Base-by-base conservation (phyloP, 495 filamentous ascomycete species). In the Penicillium herquei region DNA sequence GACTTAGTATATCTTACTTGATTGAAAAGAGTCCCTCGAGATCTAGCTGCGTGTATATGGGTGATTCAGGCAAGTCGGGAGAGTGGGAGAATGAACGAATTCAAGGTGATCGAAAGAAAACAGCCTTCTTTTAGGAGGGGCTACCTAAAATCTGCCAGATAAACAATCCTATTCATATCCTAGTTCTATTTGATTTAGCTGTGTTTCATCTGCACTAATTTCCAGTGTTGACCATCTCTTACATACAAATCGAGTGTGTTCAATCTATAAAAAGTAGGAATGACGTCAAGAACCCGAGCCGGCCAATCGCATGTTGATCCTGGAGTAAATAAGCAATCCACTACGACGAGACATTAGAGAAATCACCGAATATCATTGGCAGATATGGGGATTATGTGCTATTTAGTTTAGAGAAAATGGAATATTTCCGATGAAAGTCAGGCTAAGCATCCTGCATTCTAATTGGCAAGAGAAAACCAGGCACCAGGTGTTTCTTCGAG, bases 241-340 rank as follows among this genome's bases (percentile, higher is more conserved):
- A 21, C 13, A 46, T 46, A 13, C 43, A 46, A 14, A 13, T 26
- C 21, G 14, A 39, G 6, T 34, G 11, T 16, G n/a, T 52, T 41
- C 17, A 7, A 18, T 51, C 50, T 52, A 52, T 32, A 52, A 43
- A 44, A 43, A 52, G 50, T 33, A 52, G 13, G 43, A 11, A 44
- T 52, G 50, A 52, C 50, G 50, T 52, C 50, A 44, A 43, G 14
- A 52, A 43, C 49, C 50, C 50, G 50, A 52, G 30, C 50, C 10
- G 39, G 50, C 50, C 50, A 52, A 52, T 52, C 12, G n/a, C 21
- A 26, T 5, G 2, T 11, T 3, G 17, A 13, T 16, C 3, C 7
- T 49, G 3, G 16, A n/a, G n/a, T 17, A 11, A 16, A 35, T 11
- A 49, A 49, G 46, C 1, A 49, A 49, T 14, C 30, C 32, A 34